Percentiles rank a stretch among this genome's conserved stretches.
Conservation (phyloP, 2,329 filamentous ascomycete species). For the Coniosporium tulheliwenetii region DNA sequence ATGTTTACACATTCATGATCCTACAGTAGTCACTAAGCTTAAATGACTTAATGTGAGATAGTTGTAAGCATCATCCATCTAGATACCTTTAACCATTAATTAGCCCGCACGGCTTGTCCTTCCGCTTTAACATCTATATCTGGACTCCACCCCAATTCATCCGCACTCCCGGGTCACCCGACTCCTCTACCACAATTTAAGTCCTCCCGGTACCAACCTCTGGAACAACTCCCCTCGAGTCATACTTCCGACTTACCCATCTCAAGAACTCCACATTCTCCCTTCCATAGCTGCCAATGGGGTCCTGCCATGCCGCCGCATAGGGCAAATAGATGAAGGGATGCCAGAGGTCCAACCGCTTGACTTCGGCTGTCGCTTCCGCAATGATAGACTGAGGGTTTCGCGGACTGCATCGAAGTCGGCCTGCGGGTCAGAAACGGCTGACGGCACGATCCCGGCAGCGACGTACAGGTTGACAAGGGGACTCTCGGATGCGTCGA, state of each 20-base stretch:
- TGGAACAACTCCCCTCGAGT: conserved; percentile 21
- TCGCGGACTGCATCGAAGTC: conserved; percentile 5
- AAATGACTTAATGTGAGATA: too few species aligned
- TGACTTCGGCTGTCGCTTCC: conserved; percentile 3
- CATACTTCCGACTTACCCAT: conserved; percentile 17
- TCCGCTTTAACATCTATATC: too few species aligned
- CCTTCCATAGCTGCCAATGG: conserved; percentile 15
- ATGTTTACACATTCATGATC: too few species aligned
- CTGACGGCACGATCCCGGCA: not conserved
- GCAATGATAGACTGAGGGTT: conserved; percentile 2
- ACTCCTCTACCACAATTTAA: conserved; percentile 11
- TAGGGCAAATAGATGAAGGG: conserved; percentile 19
- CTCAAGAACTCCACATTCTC: conserved; percentile 13
- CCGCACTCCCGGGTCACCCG: not conserved
- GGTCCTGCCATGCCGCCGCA: conserved; percentile 19
- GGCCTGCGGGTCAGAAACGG: conserved; percentile 3
- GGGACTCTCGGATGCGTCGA: conserved; percentile 5
- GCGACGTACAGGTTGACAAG: conserved; percentile 7
- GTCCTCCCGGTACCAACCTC: conserved; percentile 17
- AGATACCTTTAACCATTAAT: too few species aligned
- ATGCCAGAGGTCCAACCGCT: conserved; percentile 3
- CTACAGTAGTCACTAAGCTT: too few species aligned
- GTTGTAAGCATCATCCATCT: too few species aligned
- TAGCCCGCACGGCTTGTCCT: too few species aligned
- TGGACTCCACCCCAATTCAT: too few species aligned